These are phyloP conservation scores for Amesomyces nigricolor DNA, from an alignment of 2,329 filamentous ascomycete genomes.

Conservation along the genomic window DNA sequence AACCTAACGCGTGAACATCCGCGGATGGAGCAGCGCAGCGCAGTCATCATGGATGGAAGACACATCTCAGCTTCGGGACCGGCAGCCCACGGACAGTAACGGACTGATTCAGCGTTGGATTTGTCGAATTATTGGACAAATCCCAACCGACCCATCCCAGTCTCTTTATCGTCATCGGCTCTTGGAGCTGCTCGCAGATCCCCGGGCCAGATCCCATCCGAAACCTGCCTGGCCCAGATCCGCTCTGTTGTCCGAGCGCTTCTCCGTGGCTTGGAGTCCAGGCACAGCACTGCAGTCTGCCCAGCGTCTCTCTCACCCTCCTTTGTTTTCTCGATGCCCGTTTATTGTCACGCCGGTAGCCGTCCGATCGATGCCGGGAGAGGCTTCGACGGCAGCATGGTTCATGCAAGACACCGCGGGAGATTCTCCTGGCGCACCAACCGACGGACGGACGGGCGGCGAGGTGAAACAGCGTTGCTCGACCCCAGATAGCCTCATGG, in stretches of 20 bases:
- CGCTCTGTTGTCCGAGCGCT: constrained; percentile 3
- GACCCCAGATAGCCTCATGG: constrained; percentile 21
- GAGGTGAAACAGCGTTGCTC: constrained; percentile 23
- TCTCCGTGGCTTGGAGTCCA: constrained; percentile 4
- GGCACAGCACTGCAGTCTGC: not conserved
- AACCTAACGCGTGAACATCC: not conserved
- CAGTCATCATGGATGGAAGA: not conserved
- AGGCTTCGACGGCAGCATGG: not conserved
- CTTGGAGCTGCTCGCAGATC: constrained; percentile 1
- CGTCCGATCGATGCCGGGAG: constrained; percentile 5
- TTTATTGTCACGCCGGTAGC: not conserved
- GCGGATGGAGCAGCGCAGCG: not conserved
- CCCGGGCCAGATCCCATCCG: constrained; percentile 8
- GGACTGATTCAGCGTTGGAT: too few relatives aligned
- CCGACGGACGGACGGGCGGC: constrained; percentile 16
- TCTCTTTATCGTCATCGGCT: not conserved
- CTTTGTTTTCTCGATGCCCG: too few relatives aligned
- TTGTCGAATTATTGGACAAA: not conserved
- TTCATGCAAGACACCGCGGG: constrained; percentile 17
- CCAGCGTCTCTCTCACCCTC: not conserved
- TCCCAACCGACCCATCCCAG: not conserved
- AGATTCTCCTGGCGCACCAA: constrained; percentile 1
- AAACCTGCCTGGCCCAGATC: constrained; percentile 13
- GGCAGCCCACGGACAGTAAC: not conserved
- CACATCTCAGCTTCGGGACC: constrained; percentile 2